Evolutionary conservation across 2,329 filamentous ascomycete genomes (phyloP), one percentile per base, ranked within the genome.

Genomic region (Trichoderma sp.): DNA sequence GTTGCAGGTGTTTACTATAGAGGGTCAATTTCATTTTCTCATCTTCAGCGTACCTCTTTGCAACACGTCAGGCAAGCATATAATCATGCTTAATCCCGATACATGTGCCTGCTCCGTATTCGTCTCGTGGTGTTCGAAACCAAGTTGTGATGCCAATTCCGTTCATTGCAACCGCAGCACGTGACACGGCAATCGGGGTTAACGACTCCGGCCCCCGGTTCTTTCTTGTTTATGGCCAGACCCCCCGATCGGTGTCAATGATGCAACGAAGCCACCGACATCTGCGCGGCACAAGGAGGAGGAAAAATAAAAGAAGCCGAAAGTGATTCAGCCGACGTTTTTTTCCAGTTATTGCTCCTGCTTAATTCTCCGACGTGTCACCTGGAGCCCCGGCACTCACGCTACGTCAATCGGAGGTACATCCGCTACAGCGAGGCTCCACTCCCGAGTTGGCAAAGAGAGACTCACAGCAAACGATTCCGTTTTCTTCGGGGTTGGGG

Each of bases 121-220:
- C 18, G 24, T 26, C 39, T 43, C 11, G 2, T 54, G 18, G 28
- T 30, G 2, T 34, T 34, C 32, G 32, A 30, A 30, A 18, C 18
- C 51, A 8, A 18, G 51, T 16, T 16, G 18, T 28, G 6, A 21
- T 21, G 8, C 18, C 54, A 10, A 32, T 56, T 30, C 18, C 18
- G 28, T 21, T 21, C 8, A 28, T n/a, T n/a, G 55, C 11, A 30
- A 28, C 37, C 37, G 5, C 21, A 56, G 34, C 61, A 65, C 61
- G 61, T 65, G 61, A 65, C 54, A 26, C 24, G 52, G 54, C 7
- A 55, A 58, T 66, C 63, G 63, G 63, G 54, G 18, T 66, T 66
- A 66, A 59, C 34, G 52, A 46, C 28, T 21, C 63, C 52, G 63
- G 54, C 39, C 28, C 37, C 54, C 39, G 63, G 52, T 24, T 18